Conservation (phyloP, 495 filamentous ascomycete genomes). For the Neurospora tetraspora region DNA sequence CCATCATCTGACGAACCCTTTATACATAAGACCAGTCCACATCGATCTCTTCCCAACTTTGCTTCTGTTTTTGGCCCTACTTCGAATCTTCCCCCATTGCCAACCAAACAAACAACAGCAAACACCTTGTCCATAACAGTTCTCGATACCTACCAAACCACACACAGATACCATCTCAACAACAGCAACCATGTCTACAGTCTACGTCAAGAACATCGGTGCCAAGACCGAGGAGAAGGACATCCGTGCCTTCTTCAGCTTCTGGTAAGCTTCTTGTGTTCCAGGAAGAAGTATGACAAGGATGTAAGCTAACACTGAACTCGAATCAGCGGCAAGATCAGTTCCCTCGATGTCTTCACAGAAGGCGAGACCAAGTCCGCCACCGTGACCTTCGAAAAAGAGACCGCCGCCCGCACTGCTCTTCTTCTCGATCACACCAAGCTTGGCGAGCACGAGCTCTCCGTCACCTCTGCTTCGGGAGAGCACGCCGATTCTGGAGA, state of each 20-base stretch:
- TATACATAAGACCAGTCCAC: not conserved
- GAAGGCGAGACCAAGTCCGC: slow-evolving; percentile 62
- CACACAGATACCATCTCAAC: slow-evolving; percentile 1
- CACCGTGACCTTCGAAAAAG: slow-evolving; percentile 90
- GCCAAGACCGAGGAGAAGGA: slow-evolving; percentile 74
- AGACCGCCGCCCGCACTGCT: slow-evolving; percentile 89
- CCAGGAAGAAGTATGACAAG: not conserved
- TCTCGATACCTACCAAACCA: slow-evolving; percentile 7
- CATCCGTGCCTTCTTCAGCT: slow-evolving; percentile 94
- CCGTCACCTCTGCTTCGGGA: slow-evolving; percentile 50
- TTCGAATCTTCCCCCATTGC: not conserved
- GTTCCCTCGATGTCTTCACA: slow-evolving; percentile 63
- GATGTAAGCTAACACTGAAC: not conserved
- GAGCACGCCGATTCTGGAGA: slow-evolving; percentile 41
- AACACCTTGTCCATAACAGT: not conserved
- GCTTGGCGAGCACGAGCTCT: slow-evolving; percentile 70
- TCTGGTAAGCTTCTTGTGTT: slow-evolving; percentile 57
- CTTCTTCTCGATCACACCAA: slow-evolving; percentile 93
- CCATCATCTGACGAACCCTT: not conserved
- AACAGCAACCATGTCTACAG: slow-evolving; percentile 22
- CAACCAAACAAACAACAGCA: not conserved
- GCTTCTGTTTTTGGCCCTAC: not conserved
- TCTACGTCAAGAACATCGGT: slow-evolving; percentile 71
- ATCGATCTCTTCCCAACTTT: not conserved
- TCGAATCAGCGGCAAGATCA: slow-evolving; percentile 74